Conservation (phyloP, 768 basidiomycete species). For the Tulasnella sp. region DNA sequence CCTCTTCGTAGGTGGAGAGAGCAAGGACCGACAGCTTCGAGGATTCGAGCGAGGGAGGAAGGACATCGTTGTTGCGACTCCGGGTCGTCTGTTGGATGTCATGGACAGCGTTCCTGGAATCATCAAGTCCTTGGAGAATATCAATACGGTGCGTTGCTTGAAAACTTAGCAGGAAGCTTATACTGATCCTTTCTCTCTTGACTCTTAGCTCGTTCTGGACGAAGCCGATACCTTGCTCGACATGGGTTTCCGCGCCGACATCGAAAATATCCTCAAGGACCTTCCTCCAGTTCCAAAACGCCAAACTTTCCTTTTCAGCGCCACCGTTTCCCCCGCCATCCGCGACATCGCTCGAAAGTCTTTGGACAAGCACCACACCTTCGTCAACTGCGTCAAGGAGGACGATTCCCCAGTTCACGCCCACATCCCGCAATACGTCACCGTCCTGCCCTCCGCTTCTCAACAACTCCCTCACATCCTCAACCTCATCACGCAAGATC, state of each 20-base stretch:
- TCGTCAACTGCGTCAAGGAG: conserved; percentile 67
- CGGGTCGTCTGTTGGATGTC: conserved; percentile 79
- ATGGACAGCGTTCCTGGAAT: conserved; percentile 58
- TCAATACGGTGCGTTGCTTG: conserved; percentile 53
- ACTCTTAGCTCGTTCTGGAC: conserved; percentile 73
- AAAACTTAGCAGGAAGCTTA: conserved; percentile 19
- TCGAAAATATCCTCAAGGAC: conserved; percentile 62
- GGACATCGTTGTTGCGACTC: conserved; percentile 85
- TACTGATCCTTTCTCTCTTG: not conserved
- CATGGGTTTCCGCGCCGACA: conserved; percentile 87
- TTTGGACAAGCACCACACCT: conserved; percentile 58
- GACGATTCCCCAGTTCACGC: conserved; percentile 63
- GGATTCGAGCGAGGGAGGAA: conserved; percentile 60
- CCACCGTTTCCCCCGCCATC: conserved; percentile 72
- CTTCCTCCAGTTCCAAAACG: conserved; percentile 62
- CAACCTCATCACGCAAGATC: conserved; percentile 82
- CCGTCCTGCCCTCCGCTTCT: conserved; percentile 58
- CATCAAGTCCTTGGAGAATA: conserved; percentile 48
- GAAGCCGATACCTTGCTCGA: conserved; percentile 89
- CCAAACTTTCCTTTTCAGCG: conserved; percentile 92
- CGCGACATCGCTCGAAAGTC: conserved; percentile 62
- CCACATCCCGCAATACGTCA: conserved; percentile 79
- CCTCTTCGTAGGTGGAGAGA: conserved; percentile 73
- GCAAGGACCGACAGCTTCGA: conserved; percentile 61
- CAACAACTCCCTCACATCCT: conserved; percentile 77